Base-by-base conservation (phyloP, 1,284 basidiomycete genomes). In the Gomphus bonarii region DNA sequence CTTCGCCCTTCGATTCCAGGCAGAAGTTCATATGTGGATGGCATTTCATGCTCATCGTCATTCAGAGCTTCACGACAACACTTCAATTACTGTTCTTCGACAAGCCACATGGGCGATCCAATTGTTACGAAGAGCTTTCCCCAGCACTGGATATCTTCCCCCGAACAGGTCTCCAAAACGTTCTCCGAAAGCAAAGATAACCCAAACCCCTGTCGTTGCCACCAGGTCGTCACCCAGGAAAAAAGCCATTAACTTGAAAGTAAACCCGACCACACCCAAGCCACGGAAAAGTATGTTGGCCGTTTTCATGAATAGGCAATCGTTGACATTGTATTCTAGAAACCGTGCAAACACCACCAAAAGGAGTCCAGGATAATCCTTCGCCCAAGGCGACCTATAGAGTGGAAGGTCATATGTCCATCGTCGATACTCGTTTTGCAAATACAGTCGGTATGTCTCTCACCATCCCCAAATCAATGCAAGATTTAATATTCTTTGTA, bases 41-140 rank as follows among this genome's bases (percentile, higher is more conserved):
- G 79, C 80, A 0, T 67, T 88, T 12, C 81, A 85, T 62, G 75
- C 77, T 1, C 85, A 88, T 66, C 75, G 78, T 18, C 71, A 68
- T 11, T 71, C 66, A 3, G 74, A 76, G 59, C 54, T 65, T 1
- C 64, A 71, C 12, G 76, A 78, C 64, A 72, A 68, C 54, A 66
- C 0, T 61, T 72, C 8, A 72, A 84, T 30, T 4, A 44, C 4
- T 18, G 20, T 57, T 14, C 33, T 57, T 36, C 44, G 50, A 67
- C 73, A 12, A 61, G 66, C 25, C 76, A 82, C 59, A 70, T 75
- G 0, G 78, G 82, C 80, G 0, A 80, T 73, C 61, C 67, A 64
- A 18, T 64, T 80, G 11, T 69, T 88, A 22, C 70, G 71, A 48
- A 59, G 67, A 10, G 62, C 77, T 44, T 60, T 79, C 40, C 61